Evolutionary conservation across 2,329 filamentous ascomycete species (phyloP).

Genomic region (Lecanicillium sp.): DNA sequence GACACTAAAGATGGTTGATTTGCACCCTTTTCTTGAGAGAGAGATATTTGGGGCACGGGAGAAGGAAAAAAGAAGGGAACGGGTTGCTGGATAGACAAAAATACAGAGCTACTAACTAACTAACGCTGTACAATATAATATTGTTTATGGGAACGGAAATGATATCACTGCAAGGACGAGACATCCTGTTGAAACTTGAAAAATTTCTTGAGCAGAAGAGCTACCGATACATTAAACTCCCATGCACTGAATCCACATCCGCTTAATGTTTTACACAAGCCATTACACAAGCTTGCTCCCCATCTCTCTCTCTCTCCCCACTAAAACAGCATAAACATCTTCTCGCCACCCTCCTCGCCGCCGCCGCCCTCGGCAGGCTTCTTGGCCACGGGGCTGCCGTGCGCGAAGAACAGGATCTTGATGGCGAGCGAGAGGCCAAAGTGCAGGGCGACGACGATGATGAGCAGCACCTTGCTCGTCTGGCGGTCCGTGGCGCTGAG

Average conservation of each 20-base stretch:
- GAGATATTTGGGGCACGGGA: too few relatives aligned
- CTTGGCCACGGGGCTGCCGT: conserved; percentile 50
- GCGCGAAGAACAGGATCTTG: conserved; percentile 94
- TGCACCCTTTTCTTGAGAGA: too few relatives aligned
- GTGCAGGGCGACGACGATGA: conserved; percentile 80
- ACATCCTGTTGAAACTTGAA: too few relatives aligned
- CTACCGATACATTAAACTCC: too few relatives aligned
- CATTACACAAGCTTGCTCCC: neutral
- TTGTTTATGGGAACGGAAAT: too few relatives aligned
- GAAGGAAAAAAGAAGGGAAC: too few relatives aligned
- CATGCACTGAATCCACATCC: neutral
- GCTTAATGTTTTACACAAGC: neutral
- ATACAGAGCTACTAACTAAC: too few relatives aligned
- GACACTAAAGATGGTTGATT: neutral
- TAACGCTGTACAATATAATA: too few relatives aligned
- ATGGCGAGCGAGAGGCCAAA: conserved; percentile 88
- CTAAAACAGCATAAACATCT: conserved; percentile 16
- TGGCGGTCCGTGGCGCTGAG: conserved; percentile 88
- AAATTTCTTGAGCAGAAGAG: too few relatives aligned
- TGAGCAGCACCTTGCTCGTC: conserved; percentile 79
- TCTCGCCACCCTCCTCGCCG: conserved; percentile 16
- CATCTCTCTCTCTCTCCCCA: neutral
- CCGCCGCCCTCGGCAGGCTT: conserved; percentile 28
- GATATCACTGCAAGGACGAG: too few relatives aligned
- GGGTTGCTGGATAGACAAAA: too few relatives aligned